These are phyloP conservation scores for Prunus mongolica DNA, from an alignment of 306 rosid genomes.

Conservation along the genomic window DNA sequence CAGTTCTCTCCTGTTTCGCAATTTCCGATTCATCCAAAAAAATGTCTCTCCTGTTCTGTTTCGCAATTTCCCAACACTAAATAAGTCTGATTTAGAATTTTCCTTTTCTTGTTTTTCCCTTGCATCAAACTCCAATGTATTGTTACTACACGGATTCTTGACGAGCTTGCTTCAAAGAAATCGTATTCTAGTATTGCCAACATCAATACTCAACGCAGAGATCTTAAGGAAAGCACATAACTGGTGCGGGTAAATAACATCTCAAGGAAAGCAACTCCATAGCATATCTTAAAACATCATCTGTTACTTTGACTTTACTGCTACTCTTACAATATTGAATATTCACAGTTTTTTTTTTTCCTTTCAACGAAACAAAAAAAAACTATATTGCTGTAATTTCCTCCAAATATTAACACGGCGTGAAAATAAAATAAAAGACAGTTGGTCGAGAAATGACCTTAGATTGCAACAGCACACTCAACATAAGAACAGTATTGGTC, in stretches of 20 bases:
- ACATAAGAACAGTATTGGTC: conserved; percentile 2
- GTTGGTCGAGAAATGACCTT: conserved; percentile 20
- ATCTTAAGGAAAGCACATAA: not conserved
- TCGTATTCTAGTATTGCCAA: not conserved
- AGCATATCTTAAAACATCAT: not conserved
- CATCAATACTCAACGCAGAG: not conserved
- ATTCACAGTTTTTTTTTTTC: not conserved
- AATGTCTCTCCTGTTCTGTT: not conserved
- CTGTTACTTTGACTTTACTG: not conserved
- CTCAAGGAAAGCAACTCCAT: not conserved
- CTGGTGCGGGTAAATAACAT: not conserved
- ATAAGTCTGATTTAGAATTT: not conserved
- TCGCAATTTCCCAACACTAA: not conserved
- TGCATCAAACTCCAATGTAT: not conserved
- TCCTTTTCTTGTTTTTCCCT: not conserved
- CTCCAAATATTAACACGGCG: not conserved
- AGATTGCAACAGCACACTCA: conserved; percentile 20
- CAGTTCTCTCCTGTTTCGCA: not conserved
- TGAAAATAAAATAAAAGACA: conserved; percentile 4
- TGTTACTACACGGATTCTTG: not conserved
- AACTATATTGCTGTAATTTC: not conserved
- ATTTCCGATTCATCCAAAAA: not conserved
- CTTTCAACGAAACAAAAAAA: not conserved
- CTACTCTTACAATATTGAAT: not conserved
- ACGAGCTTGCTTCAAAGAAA: not conserved